These are phyloP conservation scores for Vaccinium darrowii DNA, from an alignment of 148 eudicot genomes.

Conservation along the genomic window DNA sequence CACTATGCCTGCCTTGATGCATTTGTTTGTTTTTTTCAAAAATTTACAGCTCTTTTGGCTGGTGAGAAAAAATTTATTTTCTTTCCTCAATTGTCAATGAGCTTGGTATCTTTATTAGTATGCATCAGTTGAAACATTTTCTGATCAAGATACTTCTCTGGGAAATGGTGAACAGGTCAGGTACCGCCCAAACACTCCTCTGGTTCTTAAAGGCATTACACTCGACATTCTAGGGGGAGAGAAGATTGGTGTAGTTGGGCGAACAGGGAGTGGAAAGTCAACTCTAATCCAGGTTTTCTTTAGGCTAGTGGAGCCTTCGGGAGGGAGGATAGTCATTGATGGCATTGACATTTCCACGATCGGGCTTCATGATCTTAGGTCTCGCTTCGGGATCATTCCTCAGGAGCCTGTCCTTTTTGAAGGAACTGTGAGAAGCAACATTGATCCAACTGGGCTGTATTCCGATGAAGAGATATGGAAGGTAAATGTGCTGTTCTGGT, in stretches of 20 bases:
- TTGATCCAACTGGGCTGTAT: slow-evolving; percentile 72
- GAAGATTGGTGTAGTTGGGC: slow-evolving; percentile 90
- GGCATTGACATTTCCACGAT: slow-evolving; percentile 60
- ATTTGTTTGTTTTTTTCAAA: background rate
- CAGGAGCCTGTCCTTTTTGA: slow-evolving; percentile 97
- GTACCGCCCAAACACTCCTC: slow-evolving; percentile 82
- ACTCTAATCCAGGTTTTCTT: slow-evolving; percentile 91
- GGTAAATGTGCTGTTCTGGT: slow-evolving; percentile 36
- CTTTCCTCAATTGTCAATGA: background rate
- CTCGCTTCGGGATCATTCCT: slow-evolving; percentile 95
- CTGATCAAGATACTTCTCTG: background rate
- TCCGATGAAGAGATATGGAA: slow-evolving; percentile 96
- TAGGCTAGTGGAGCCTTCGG: slow-evolving; percentile 85
- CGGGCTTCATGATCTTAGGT: slow-evolving; percentile 91
- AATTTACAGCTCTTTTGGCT: background rate
- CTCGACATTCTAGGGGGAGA: slow-evolving; percentile 82
- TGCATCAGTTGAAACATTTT: background rate
- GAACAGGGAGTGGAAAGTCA: slow-evolving; percentile 95
- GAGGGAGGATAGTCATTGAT: slow-evolving; percentile 74
- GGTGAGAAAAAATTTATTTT: background rate
- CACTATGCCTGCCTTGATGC: background rate
- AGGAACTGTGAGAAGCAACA: slow-evolving; percentile 93
- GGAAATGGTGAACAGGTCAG: slow-evolving; percentile 54
- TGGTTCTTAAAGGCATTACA: slow-evolving; percentile 79
- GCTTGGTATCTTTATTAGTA: background rate